Evolutionary conservation across 352 stramenopile species (phyloP), one percentile per base, ranked within the genome.

Genomic region (Phytophthora capsici): DNA sequence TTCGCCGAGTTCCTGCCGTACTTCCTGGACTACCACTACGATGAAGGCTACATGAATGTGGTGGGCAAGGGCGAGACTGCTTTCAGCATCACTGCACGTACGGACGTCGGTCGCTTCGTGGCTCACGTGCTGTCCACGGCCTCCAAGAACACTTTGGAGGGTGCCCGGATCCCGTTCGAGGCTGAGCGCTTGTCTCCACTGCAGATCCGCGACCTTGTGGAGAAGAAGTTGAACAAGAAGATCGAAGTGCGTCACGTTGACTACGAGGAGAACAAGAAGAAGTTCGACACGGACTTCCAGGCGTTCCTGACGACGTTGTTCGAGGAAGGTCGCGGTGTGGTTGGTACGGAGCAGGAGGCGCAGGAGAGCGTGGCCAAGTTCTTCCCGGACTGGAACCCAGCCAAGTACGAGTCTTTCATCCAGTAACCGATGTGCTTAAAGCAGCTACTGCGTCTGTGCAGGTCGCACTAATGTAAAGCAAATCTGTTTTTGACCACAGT

Each of bases 221-320:
- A 71, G 51, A 67, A 71, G 50, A 75, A 71, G 51, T 10, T 71
- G 25, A 44, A 40, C 44, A 75, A 60, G 51, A 72, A 65, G 52
- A 62, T 72, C n/a, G 47, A 71, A 32, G 7, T 72, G 30, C 51
- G 38, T 0, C 25, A 46, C 22, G 13, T 63, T 3, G 43, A 58
- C 38, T 69, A 58, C 41, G 63, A 71, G 16, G 52, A 65, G 25
- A 69, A 47, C 56, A 71, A 75, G 52, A 57, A 57, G 17, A 65
- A 54, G 14, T 71, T 54, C 57, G 28, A 57, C 4, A 60, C 57
- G 28, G 57, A 76, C 41, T 19, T 41, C 12, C 8, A 51, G 23
- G 48, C 62, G 13, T 72, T 57, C 57, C 25, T 76, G 7, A 56
- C 14, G 28, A 71, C 60, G 6, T 26, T 43, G 9, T 55, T 70